Evolutionary conservation across 805 yeast genomes (phyloP).

Genomic region (Candida insectalens): DNA sequence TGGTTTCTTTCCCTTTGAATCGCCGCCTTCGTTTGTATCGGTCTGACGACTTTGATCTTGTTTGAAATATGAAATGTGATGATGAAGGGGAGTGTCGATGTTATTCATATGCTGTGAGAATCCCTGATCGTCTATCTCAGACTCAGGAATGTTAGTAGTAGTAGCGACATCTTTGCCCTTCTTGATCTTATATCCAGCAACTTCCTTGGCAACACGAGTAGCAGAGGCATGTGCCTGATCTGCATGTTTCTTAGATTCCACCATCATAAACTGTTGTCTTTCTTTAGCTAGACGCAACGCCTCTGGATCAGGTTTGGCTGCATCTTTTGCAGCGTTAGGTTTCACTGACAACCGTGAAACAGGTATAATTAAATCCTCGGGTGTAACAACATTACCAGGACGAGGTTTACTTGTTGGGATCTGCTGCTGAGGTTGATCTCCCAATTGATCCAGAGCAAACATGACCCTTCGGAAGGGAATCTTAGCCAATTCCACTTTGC

Average conservation of each 20-base stretch:
- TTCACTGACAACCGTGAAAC: conserved; percentile 52
- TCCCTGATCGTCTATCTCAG: conserved; percentile 11
- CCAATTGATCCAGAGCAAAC: conserved; percentile 39
- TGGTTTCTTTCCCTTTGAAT: conserved; percentile 7
- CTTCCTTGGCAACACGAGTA: conserved; percentile 59
- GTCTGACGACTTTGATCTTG: too few species aligned
- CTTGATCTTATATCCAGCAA: conserved; percentile 31
- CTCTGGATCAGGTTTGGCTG: conserved; percentile 27
- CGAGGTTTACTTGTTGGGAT: conserved; percentile 48
- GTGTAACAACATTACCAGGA: conserved; percentile 46
- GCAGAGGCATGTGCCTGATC: conserved; percentile 71
- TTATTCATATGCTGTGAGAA: conserved; percentile 23
- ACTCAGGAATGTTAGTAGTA: conserved; percentile 18
- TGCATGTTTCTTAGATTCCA: conserved; percentile 64
- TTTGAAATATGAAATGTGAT: conserved; percentile 30
- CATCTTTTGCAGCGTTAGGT: conserved; percentile 6
- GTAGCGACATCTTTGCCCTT: conserved; percentile 6
- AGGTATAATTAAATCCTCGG: conserved; percentile 57
- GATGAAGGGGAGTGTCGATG: conserved; percentile 62
- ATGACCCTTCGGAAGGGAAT: conserved; percentile 35
- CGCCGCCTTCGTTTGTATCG: too few species aligned
- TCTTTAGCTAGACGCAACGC: conserved; percentile 51
- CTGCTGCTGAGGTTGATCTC: conserved; percentile 51
- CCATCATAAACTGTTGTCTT: conserved; percentile 39
- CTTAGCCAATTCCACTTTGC: conserved; percentile 13